A percentile compares a stretch with the other conserved stretches of the same genome.
phyloP scores from a whole-genome alignment of 208 protist species.

The Crithidia acanthocephali region DNA sequence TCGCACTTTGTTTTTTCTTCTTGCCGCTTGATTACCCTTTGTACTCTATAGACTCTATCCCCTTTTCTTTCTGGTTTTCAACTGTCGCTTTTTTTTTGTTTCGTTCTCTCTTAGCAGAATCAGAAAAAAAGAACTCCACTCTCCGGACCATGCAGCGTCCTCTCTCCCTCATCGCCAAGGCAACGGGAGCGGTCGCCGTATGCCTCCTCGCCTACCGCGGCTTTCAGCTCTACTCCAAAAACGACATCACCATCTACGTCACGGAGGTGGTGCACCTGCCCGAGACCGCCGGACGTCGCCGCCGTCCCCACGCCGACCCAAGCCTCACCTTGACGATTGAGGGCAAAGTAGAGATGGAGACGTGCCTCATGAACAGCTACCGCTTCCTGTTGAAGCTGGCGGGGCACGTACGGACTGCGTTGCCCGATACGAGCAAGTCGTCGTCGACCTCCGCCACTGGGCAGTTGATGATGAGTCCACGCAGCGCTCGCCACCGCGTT shows the following conservation, averaged over 20 bases:
- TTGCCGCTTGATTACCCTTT: too few relatives aligned
- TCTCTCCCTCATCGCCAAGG: constrained; percentile 22
- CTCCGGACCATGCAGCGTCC: constrained; percentile 24
- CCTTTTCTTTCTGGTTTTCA: too few relatives aligned
- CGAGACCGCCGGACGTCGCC: constrained; percentile 17
- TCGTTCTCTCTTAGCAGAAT: neutral
- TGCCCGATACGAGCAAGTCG: constrained; percentile 18
- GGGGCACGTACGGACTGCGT: constrained; percentile 43
- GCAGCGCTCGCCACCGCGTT: constrained; percentile 30
- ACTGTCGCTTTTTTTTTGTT: neutral
- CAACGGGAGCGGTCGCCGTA: constrained; percentile 27
- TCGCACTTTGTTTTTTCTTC: too few relatives aligned
- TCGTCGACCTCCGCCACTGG: neutral
- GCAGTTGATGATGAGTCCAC: constrained; percentile 2
- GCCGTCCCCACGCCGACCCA: neutral
- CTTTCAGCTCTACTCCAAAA: constrained; percentile 56
- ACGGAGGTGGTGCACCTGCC: constrained; percentile 82
- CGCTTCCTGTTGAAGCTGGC: constrained; percentile 75
- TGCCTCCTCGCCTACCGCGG: constrained; percentile 53
- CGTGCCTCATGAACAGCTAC: constrained; percentile 80
- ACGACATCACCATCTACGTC: constrained; percentile 75
- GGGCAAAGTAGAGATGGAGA: constrained; percentile 74
- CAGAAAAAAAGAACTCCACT: neutral
- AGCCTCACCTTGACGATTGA: constrained; percentile 22
- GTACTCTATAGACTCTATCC: too few relatives aligned